phyloP scores from a whole-genome alignment of 2,329 filamentous ascomycete genomes.

The Venturia pyrina region DNA sequence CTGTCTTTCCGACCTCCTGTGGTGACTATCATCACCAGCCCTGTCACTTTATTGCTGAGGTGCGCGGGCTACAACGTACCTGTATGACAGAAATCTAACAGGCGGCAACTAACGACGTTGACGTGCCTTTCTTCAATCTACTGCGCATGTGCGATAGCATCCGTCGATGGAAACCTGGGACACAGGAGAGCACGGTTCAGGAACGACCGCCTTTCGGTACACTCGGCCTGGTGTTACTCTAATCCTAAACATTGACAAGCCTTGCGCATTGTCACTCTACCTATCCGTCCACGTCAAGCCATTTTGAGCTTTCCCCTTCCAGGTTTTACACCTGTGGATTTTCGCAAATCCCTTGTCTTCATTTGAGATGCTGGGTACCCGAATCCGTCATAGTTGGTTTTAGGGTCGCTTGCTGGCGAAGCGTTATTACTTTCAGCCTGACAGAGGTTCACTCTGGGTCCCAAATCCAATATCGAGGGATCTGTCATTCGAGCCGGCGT shows the following conservation, averaged over 20 bases:
- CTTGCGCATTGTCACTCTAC: neutral
- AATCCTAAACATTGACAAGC: neutral
- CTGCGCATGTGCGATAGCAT: neutral
- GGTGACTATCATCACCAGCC: neutral
- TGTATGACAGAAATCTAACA: neutral
- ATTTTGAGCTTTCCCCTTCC: neutral
- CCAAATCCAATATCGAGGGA: neutral
- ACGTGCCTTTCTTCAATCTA: neutral
- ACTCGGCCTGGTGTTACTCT: neutral
- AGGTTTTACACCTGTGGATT: neutral
- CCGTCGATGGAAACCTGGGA: constrained; percentile 1
- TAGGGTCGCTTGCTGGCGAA: neutral
- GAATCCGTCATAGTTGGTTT: neutral
- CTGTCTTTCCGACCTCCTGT: neutral
- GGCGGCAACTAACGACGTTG: neutral
- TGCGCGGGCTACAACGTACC: neutral
- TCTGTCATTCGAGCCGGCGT: constrained; percentile 1
- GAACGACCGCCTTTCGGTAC: neutral
- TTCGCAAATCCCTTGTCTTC: neutral
- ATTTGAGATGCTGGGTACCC: neutral
- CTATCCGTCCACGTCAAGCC: neutral
- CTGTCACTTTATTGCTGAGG: neutral
- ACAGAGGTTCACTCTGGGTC: neutral
- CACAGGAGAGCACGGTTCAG: neutral
- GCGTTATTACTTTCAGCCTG: constrained; percentile 1